Percentiles rank a stretch among this genome's conserved stretches.
Conservation (phyloP, 2,329 filamentous ascomycete genomes). For the Tolypocladium capitatum region DNA sequence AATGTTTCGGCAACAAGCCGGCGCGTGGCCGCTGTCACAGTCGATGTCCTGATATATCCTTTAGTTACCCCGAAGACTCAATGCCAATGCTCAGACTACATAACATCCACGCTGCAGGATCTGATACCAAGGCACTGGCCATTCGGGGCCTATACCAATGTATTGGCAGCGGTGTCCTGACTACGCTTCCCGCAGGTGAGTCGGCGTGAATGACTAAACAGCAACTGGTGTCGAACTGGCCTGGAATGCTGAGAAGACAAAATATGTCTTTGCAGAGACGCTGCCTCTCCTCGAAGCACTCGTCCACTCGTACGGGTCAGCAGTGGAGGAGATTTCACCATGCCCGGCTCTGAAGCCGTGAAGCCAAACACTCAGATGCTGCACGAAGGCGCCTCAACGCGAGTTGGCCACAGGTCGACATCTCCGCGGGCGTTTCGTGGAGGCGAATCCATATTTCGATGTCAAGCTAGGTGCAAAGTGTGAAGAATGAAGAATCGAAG, state of each 20-base stretch:
- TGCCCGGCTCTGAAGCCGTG: conserved; percentile 48
- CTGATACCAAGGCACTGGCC: conserved; percentile 37
- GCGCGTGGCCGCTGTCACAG: conserved; percentile 75
- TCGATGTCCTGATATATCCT: conserved; percentile 77
- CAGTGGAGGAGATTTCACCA: no score
- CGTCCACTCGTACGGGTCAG: no score
- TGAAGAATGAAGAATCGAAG: no score
- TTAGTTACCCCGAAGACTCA: conserved; percentile 84
- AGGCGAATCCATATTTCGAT: no score
- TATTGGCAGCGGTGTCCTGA: conserved; percentile 69
- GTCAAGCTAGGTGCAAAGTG: no score
- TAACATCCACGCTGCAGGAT: conserved; percentile 47
- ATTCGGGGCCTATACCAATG: conserved; percentile 77
- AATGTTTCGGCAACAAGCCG: conserved; percentile 45
- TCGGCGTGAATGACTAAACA: background rate
- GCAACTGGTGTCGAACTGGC: no score
- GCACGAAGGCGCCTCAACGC: conserved; percentile 13
- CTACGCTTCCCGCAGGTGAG: conserved; percentile 74
- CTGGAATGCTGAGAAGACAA: no score
- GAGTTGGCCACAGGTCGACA: conserved; percentile 14
- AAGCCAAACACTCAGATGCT: conserved; percentile 93
- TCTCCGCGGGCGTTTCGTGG: conserved; percentile 36
- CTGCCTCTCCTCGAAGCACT: no score
- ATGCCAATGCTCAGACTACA: conserved; percentile 63
- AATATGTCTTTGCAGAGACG: no score